Evolutionary conservation across 768 basidiomycete genomes (phyloP).

Genomic region (Amanita fuliginea): DNA sequence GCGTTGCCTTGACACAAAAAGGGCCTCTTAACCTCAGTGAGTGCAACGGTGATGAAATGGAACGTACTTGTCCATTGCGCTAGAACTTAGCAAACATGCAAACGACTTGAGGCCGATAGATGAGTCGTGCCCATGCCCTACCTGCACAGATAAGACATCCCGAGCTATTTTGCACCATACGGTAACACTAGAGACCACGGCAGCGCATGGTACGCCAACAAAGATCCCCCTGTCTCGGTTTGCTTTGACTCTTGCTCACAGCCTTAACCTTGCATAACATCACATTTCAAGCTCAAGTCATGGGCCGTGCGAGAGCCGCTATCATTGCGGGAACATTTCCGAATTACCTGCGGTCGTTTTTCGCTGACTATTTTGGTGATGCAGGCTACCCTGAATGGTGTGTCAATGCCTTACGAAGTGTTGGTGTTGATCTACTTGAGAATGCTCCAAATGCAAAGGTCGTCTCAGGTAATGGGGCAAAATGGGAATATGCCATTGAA

Average conservation of each 20-base stretch:
- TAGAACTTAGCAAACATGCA: constrained; percentile 62
- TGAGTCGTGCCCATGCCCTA: constrained; percentile 74
- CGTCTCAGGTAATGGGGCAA: constrained; percentile 52
- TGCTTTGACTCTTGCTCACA: constrained; percentile 18
- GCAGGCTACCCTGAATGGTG: constrained; percentile 85
- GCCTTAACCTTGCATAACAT: constrained; percentile 79
- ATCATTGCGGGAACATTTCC: constrained; percentile 75
- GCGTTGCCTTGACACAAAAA: constrained; percentile 72
- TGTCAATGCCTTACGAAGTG: constrained; percentile 70
- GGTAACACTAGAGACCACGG: constrained; percentile 70
- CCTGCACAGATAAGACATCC: constrained; percentile 55
- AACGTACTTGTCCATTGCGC: neutral
- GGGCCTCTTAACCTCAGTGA: constrained; percentile 79
- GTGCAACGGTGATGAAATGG: constrained; percentile 10
- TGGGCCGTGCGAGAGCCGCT: constrained; percentile 77
- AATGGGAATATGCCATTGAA: constrained; percentile 69
- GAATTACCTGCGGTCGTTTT: constrained; percentile 65
- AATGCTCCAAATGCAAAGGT: constrained; percentile 34
- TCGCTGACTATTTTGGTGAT: constrained; percentile 65
- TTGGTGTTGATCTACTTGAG: constrained; percentile 75
- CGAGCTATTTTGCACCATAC: constrained; percentile 70
- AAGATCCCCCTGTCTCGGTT: neutral
- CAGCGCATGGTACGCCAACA: constrained; percentile 60
- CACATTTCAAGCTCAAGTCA: constrained; percentile 76
- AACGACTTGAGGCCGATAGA: constrained; percentile 68